phyloP scores from a whole-genome alignment of 768 basidiomycete genomes.

The Xerocomellus amylosporus region DNA sequence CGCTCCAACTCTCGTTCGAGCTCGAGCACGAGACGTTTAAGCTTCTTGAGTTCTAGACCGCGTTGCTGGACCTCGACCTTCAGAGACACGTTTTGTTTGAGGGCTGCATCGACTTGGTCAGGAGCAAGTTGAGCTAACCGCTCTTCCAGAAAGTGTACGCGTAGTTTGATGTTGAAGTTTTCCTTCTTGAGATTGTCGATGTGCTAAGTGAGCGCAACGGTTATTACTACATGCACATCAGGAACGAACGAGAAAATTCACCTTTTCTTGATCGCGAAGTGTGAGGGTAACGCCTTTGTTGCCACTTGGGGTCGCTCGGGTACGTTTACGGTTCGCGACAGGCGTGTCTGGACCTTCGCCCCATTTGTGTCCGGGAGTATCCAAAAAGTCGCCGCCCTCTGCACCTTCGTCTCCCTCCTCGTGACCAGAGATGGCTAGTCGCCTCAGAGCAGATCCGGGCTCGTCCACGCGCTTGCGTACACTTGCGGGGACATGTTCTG shows the following conservation, averaged over 20 bases:
- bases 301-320: conserved; percentile 26
- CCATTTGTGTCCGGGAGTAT: conserved; percentile 54
- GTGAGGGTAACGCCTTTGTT: conserved; percentile 57
- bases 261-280: conserved; percentile 95
- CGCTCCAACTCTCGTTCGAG: conserved; percentile 78
- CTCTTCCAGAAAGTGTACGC: conserved; percentile 94
- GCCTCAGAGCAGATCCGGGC: conserved; percentile 38
- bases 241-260: conserved; percentile 26
- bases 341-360: conserved; percentile 53
- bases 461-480: conserved; percentile 41
- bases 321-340: conserved; percentile 45
- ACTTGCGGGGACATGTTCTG: conserved; percentile 30
- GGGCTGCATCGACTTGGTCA: conserved; percentile 87
- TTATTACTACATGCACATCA: not conserved
- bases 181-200: conserved; percentile 96
- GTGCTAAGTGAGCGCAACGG: conserved; percentile 51
- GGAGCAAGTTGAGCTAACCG: conserved; percentile 85
- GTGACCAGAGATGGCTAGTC: conserved; percentile 33
- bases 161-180: conserved; percentile 94
- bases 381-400: conserved; percentile 45
- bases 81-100: conserved; percentile 90
- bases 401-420: conserved; percentile 39
- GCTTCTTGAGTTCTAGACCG: conserved; percentile 86
- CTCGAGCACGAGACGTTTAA: conserved; percentile 84
- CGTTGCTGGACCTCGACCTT: conserved; percentile 91